Conservation (phyloP, 495 filamentous ascomycete species). For the Talaromyces liani region DNA sequence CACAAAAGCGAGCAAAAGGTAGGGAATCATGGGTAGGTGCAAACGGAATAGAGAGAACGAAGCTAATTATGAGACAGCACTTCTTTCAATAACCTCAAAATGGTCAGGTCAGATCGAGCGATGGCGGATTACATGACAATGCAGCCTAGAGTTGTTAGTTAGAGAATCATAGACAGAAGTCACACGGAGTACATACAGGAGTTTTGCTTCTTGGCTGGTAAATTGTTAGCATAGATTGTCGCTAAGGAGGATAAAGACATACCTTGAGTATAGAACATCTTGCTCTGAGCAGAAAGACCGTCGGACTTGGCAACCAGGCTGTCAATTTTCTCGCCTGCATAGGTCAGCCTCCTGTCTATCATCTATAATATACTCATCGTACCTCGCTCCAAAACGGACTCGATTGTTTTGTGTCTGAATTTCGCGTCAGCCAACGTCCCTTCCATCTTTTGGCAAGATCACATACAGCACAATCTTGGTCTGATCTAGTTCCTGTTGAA, state of each 20-base stretch:
- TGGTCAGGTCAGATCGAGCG: not conserved
- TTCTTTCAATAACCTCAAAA: not conserved
- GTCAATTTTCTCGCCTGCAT: conserved; percentile 75
- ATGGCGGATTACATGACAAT: conserved; percentile 7
- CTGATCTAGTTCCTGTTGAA: conserved; percentile 94
- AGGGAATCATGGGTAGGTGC: not conserved
- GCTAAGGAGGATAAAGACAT: conserved; percentile 3
- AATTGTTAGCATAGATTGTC: conserved; percentile 16
- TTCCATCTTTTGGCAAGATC: too few relatives aligned
- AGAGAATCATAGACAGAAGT: not conserved
- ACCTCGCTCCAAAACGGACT: conserved; percentile 74
- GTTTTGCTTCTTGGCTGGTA: conserved; percentile 89
- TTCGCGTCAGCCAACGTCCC: not conserved
- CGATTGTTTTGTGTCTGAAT: conserved; percentile 39
- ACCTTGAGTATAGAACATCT: conserved; percentile 90
- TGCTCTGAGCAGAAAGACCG: conserved; percentile 78
- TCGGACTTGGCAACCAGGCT: conserved; percentile 83
- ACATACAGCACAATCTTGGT: conserved; percentile 90
- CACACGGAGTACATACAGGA: conserved; percentile 84
- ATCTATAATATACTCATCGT: too few relatives aligned
- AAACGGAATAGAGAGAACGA: not conserved
- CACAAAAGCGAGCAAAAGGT: not conserved
- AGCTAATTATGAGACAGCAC: not conserved
- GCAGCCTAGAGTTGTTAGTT: conserved; percentile 3
- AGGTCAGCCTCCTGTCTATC: too few relatives aligned